These are phyloP conservation scores for Ganoderma multipileum DNA, from an alignment of 1,284 basidiomycete species.

Conservation along the genomic window DNA sequence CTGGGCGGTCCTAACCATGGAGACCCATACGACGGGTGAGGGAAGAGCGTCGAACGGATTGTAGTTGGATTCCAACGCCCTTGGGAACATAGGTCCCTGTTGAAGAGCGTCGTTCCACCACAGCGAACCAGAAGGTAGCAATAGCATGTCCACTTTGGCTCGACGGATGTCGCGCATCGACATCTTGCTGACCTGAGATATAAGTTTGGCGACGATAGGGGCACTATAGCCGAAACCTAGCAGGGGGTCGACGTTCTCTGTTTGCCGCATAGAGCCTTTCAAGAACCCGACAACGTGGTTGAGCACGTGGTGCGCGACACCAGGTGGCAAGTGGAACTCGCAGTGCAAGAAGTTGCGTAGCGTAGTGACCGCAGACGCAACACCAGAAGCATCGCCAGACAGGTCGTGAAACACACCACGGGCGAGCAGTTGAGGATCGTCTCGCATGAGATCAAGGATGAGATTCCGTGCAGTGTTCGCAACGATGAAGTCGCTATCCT, in stretches of 20 bases:
- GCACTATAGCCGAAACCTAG: constrained; percentile 61
- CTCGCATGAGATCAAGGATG: constrained; percentile 75
- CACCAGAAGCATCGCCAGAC: constrained; percentile 53
- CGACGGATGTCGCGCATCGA: constrained; percentile 78
- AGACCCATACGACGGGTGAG: constrained; percentile 57
- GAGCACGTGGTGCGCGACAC: constrained; percentile 70
- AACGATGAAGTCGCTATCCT: constrained; percentile 61
- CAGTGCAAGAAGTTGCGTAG: constrained; percentile 64
- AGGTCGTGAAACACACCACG: constrained; percentile 72
- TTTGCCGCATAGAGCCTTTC: constrained; percentile 60
- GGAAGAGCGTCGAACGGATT: constrained; percentile 58
- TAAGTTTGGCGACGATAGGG: constrained; percentile 64
- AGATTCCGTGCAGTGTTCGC: constrained; percentile 63
- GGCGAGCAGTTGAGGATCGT: constrained; percentile 71
- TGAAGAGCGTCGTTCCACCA: constrained; percentile 68
- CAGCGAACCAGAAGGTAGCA: constrained; percentile 73
- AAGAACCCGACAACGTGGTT: constrained; percentile 77
- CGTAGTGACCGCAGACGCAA: constrained; percentile 52
- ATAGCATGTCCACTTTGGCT: constrained; percentile 74
- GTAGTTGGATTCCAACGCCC: constrained; percentile 42
- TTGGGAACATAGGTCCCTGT: constrained; percentile 65
- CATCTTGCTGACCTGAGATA: constrained; percentile 72
- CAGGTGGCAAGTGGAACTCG: constrained; percentile 62
- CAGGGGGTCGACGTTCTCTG: constrained; percentile 50
- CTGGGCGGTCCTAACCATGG: constrained; percentile 75